These are phyloP conservation scores for Coemansia sp. DNA, from an alignment of 192 early-diverging fungal species.

Conservation along the genomic window DNA sequence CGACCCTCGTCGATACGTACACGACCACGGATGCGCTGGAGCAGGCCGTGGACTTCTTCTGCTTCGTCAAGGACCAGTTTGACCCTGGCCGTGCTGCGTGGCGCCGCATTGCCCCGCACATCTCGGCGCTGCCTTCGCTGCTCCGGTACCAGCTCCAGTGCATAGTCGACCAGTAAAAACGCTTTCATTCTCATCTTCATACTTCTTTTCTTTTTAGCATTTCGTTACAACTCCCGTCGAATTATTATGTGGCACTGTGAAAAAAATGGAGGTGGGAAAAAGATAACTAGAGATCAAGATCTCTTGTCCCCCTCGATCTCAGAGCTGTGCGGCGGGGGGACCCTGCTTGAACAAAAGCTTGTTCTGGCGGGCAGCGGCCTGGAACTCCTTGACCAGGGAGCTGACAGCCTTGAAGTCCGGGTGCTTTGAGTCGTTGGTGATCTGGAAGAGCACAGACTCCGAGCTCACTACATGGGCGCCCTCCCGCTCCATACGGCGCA, in stretches of 20 bases:
- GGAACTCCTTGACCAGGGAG: slow-evolving; percentile 81
- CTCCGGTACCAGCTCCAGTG: slow-evolving; percentile 47
- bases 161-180: slow-evolving; percentile 37
- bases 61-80: slow-evolving; percentile 54
- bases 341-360: slow-evolving; percentile 57
- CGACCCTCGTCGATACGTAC: slow-evolving; percentile 13
- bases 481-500: slow-evolving; percentile 62
- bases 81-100: slow-evolving; percentile 44
- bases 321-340: slow-evolving; percentile 11
- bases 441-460: slow-evolving; percentile 74
- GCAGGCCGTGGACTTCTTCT: slow-evolving; percentile 56
- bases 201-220: not conserved
- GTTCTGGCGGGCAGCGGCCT: slow-evolving; percentile 63
- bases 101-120: slow-evolving; percentile 47
- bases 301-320: not conserved
- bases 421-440: slow-evolving; percentile 61
- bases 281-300: not conserved
- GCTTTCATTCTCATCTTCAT: too few relatives aligned
- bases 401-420: slow-evolving; percentile 79
- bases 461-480: slow-evolving; percentile 79
- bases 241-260: not conserved
- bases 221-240: not conserved
- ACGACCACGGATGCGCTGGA: slow-evolving; percentile 47
- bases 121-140: slow-evolving; percentile 38
- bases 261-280: not conserved